phyloP scores from a whole-genome alignment of 2,329 filamentous ascomycete species.

The Fusarium sp. region DNA sequence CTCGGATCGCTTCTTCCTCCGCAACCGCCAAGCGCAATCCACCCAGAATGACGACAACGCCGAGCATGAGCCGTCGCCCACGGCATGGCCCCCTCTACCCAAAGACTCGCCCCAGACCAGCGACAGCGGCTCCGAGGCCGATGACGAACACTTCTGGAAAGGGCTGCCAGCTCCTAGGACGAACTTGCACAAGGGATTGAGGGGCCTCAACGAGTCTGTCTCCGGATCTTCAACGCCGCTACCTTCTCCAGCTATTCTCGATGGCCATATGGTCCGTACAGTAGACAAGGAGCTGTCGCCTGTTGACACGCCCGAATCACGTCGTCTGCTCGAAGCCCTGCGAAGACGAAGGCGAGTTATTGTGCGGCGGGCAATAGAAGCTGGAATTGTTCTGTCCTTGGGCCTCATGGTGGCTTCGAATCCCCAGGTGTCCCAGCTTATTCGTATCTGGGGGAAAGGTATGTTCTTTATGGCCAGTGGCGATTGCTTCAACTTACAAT shows the following conservation, averaged over 20 bases:
- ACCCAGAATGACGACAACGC: conserved; percentile 39
- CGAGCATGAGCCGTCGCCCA: conserved; percentile 44
- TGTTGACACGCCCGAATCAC: conserved; percentile 36
- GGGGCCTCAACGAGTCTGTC: conserved; percentile 69
- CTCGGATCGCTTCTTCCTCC: conserved; percentile 57
- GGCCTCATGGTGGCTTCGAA: conserved; percentile 66
- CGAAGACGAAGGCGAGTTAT: conserved; percentile 67
- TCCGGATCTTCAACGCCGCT: conserved; percentile 72
- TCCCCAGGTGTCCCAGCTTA: conserved; percentile 60
- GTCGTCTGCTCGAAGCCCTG: conserved; percentile 44
- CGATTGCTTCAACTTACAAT: conserved; percentile 9
- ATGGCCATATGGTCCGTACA: conserved; percentile 57
- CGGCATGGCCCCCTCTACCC: conserved; percentile 53
- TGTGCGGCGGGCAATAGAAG: conserved; percentile 68
- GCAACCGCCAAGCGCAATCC: conserved; percentile 37
- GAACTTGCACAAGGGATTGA: conserved; percentile 83
- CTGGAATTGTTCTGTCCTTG: conserved; percentile 66
- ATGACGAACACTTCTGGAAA: conserved; percentile 92
- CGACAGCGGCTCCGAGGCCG: conserved; percentile 94
- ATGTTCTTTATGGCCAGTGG: conserved; percentile 27
- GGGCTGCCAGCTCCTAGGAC: conserved; percentile 85
- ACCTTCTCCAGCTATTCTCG: conserved; percentile 63
- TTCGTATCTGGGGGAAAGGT: conserved; percentile 68
- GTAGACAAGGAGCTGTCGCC: conserved; percentile 37
- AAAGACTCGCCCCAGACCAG: conserved; percentile 76